Evolutionary conservation across 2,329 filamentous ascomycete species (phyloP).

Genomic region (Ceratocystis ficicola): DNA sequence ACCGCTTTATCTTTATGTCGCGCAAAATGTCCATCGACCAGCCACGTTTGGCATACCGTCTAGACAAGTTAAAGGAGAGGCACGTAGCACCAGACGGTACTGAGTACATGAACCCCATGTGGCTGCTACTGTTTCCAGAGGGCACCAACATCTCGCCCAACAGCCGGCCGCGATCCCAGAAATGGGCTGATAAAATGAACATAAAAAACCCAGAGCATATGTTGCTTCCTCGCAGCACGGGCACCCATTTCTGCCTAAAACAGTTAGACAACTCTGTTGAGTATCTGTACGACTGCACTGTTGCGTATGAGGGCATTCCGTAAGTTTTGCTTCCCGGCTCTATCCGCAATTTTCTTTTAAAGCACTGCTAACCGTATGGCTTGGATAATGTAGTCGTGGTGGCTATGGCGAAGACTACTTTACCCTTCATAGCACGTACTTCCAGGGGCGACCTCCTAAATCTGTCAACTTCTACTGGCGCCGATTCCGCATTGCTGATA

Average conservation of each 20-base stretch:
- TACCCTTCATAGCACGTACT: conserved; percentile 73
- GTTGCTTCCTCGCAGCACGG: conserved; percentile 68
- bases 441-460: conserved; percentile 78
- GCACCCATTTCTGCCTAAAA: conserved; percentile 65
- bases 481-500: conserved; percentile 65
- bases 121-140: conserved; percentile 78
- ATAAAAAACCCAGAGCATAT: conserved; percentile 61
- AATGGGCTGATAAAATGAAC: conserved; percentile 66
- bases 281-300: conserved; percentile 84
- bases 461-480: conserved; percentile 97
- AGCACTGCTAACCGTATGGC: background rate
- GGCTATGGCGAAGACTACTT: conserved; percentile 86
- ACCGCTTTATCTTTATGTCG: conserved; percentile 85
- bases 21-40: conserved; percentile 75
- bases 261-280: conserved; percentile 64
- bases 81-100: conserved; percentile 43
- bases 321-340: conserved; percentile 39
- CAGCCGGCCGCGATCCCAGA: conserved; percentile 55
- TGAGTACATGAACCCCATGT: conserved; percentile 64
- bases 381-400: conserved; percentile 44
- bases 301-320: conserved; percentile 89
- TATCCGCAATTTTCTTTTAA: background rate
- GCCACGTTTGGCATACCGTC: conserved; percentile 59
- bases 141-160: conserved; percentile 69
- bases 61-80: conserved; percentile 53